Conservation (phyloP, 2,329 filamentous ascomycete genomes). For the Thyridium curvatum region DNA sequence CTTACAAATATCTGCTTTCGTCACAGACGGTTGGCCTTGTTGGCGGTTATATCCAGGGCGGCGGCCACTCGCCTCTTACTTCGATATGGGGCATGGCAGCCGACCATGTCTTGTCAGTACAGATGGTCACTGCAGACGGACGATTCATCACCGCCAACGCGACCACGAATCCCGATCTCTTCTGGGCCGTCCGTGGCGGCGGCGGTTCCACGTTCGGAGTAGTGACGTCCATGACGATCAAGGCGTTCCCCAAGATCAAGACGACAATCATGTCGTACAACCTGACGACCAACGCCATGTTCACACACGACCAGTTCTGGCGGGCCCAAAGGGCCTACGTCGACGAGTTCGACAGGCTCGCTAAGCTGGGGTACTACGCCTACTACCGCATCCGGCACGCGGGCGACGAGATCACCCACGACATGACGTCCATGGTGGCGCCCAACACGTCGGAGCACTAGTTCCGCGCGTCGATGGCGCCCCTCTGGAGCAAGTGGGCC, state of each 20-base stretch:
- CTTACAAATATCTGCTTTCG: no score
- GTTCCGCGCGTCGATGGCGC: conserved; percentile 4
- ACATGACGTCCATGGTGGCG: conserved; percentile 12
- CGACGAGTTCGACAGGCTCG: conserved; percentile 6
- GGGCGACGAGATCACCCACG: no score
- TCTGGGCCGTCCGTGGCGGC: conserved; percentile 42
- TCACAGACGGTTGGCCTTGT: conserved; percentile 41
- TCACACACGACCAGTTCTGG: conserved; percentile 22
- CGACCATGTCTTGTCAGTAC: conserved; percentile 40
- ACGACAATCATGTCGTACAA: no score
- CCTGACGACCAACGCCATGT: conserved; percentile 13
- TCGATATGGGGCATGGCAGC: conserved; percentile 41
- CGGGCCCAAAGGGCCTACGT: conserved; percentile 11
- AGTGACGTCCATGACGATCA: conserved; percentile 19
- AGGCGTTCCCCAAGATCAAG: conserved; percentile 8
- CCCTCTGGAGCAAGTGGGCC: conserved; percentile 2
- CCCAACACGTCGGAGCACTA: conserved; percentile 5
- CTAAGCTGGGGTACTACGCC: conserved; percentile 11
- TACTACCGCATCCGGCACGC: conserved; percentile 10
- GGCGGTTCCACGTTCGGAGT: conserved; percentile 32
- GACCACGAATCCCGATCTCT: conserved; percentile 36
- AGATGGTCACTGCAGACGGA: conserved; percentile 41
- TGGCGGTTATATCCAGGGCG: conserved; percentile 41
- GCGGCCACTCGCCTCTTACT: conserved; percentile 48
- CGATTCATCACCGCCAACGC: conserved; percentile 31